phyloP scores from a whole-genome alignment of 2,329 filamentous ascomycete species.

The Microthyrium microscopicum region DNA sequence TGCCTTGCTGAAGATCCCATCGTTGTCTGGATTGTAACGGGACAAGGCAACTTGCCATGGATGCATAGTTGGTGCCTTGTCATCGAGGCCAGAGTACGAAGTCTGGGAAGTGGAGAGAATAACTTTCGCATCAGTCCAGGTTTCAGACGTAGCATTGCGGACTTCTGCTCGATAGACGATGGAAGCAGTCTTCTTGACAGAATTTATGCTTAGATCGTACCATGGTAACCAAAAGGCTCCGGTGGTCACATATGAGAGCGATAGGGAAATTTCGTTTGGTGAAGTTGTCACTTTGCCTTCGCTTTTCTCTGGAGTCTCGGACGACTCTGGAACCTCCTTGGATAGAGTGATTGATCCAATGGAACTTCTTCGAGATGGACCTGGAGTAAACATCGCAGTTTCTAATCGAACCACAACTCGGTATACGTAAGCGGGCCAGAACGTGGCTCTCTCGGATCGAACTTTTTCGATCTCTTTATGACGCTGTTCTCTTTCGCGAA shows the following conservation, averaged over 20 bases:
- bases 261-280: conserved; percentile 18
- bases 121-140: conserved; percentile 43
- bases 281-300: background rate
- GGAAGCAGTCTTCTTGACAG: conserved; percentile 33
- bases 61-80: conserved; percentile 36
- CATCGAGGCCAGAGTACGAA: conserved; percentile 37
- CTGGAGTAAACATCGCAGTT: conserved; percentile 16
- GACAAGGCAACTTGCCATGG: conserved; percentile 43
- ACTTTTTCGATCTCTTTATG: conserved; percentile 9
- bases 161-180: conserved; percentile 47
- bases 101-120: conserved; percentile 48
- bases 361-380: conserved; percentile 14
- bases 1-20: conserved; percentile 9
- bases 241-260: conserved; percentile 42
- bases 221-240: conserved; percentile 42
- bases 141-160: conserved; percentile 45
- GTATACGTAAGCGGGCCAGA: conserved; percentile 21
- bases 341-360: conserved; percentile 13
- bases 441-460: conserved; percentile 18
- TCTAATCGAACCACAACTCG: conserved; percentile 22
- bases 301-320: conserved; percentile 4
- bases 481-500: conserved; percentile 8
- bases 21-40: conserved; percentile 12
- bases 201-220: conserved; percentile 46
- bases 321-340: conserved; percentile 1